Base-by-base conservation (phyloP, 108 stramenopile genomes). In the Discostella pseudostelligera region DNA sequence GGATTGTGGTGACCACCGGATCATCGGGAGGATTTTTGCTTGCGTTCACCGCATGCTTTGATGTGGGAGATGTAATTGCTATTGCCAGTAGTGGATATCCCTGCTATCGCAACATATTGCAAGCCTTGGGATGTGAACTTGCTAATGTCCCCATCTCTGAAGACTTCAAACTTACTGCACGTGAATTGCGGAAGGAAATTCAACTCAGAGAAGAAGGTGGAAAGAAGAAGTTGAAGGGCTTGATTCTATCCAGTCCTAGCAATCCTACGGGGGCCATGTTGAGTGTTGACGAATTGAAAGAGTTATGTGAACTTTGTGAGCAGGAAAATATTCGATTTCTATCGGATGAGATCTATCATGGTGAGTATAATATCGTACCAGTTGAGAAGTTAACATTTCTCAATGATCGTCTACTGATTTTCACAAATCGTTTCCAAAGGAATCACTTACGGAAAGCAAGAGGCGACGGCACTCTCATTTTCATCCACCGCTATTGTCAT, bases 191-290 rank as follows among this genome's bases (percentile, higher is more conserved):
- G 9, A 36, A 36, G 17, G 90, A 85, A 53, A 84, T 92, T 42
- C 39, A 56, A 13, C 40, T 63, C 42, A 57, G 90, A 56, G 65
- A 73, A 47, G 79, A 67, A 43, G 32, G 56, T 28, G 81, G 67
- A 8, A 22, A 47, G 26, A 40, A 42, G 13, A 78, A 67, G 21
- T 50, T 96, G 37, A 92, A 82, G 28, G 96, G 96, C 1, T 65
- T 97, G 50, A 94, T 97, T 65, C 58, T 95, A 57, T 86, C 84
- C 0, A 83, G 81, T 20, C 96, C 96, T 0, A 61, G 68, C 26
- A 97, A 97, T 79, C 96, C 96, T 13, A 95, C 96, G 0, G 96
- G 96, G 3, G 86, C 93, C 29, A 94, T 90, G 91, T 72, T 97
- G 37, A 67, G 53, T 46, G 82, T 85, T 2, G 74, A 80, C 0